Evolutionary conservation across 2,329 filamentous ascomycete species (phyloP), one percentile per base, ranked within the genome.

Genomic region (Sporothrix variecibatus): DNA sequence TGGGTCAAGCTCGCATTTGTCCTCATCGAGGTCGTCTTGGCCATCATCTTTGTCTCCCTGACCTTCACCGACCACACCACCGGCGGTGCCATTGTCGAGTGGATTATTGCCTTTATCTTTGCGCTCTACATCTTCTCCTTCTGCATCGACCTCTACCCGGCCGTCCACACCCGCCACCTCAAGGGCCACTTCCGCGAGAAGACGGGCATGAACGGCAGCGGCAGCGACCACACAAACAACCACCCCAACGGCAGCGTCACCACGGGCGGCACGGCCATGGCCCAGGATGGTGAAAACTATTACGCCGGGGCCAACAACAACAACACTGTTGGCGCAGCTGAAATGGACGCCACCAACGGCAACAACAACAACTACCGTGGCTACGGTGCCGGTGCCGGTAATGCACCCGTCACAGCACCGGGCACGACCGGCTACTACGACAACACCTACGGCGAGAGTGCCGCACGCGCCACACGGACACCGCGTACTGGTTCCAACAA

Each of bases 81-180:
- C 81, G 82, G 85, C 1, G 94, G 91, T 53, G 96, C 94, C 6
- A 84, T 97, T 71, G 82, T 98, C 43, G 95, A 98, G 84, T 91
- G 89, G 89, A 80, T 89, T 75, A 90, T 98, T 77, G 89, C 94
- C 43, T 90, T 97, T 80, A 86, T 97, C 80, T 98, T 95, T 84
- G 93, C 93, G 72, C 92, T 95, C 80, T 98, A 97, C 84, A 87
- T 97, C 75, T 88, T 95, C 76, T 94, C 92, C 75, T 98, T 97
- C 85, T 88, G 92, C 79, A 87, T 98, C 80, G 95, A 99, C 83
- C 89, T 99, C 69, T 87, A 93, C 76, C 96, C 96, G 0, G 93
- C 94, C 12, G 85, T 92, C 2, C 85, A 88, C 76, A 92, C 90
- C 12, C 89, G 87, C 76, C 81, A 84, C 77, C 81, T 79, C 76